Conservation (phyloP, 2,329 filamentous ascomycete species). For the Sporothrix globosa region DNA sequence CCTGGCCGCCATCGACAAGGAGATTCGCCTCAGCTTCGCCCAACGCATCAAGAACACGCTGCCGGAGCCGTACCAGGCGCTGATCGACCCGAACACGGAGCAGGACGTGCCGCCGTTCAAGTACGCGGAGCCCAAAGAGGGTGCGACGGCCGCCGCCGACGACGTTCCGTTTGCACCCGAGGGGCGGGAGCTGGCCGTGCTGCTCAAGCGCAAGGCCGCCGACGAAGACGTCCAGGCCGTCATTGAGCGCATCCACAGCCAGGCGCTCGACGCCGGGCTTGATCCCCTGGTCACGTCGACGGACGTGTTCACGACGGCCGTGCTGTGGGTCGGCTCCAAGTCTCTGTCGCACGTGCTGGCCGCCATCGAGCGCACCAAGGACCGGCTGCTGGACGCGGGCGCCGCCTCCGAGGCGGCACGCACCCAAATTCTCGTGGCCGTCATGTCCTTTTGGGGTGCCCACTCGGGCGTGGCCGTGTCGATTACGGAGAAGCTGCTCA, state of each 20-base stretch:
- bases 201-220: constrained; percentile 80
- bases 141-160: background rate
- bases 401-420: constrained; percentile 74
- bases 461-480: constrained; percentile 90
- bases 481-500: constrained; percentile 94
- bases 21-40: constrained; percentile 93
- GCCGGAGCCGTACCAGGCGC: constrained; percentile 77
- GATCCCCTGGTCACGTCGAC: constrained; percentile 86
- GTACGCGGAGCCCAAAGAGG: constrained; percentile 46
- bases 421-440: constrained; percentile 84
- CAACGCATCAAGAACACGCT: constrained; percentile 94
- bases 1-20: constrained; percentile 86
- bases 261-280: constrained; percentile 69
- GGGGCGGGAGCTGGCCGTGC: constrained; percentile 76
- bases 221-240: constrained; percentile 85
- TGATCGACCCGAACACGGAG: constrained; percentile 87
- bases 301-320: constrained; percentile 89
- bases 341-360: constrained; percentile 94
- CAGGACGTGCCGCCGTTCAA: constrained; percentile 97
- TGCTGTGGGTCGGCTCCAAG: constrained; percentile 92
- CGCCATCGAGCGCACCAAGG: constrained; percentile 93
- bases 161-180: constrained; percentile 67
- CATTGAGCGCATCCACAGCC: constrained; percentile 78
- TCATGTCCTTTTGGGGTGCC: constrained; percentile 90
- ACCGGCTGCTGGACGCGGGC: constrained; percentile 79